phyloP scores from a whole-genome alignment of 495 filamentous ascomycete genomes.

The Tirmania nivea region DNA sequence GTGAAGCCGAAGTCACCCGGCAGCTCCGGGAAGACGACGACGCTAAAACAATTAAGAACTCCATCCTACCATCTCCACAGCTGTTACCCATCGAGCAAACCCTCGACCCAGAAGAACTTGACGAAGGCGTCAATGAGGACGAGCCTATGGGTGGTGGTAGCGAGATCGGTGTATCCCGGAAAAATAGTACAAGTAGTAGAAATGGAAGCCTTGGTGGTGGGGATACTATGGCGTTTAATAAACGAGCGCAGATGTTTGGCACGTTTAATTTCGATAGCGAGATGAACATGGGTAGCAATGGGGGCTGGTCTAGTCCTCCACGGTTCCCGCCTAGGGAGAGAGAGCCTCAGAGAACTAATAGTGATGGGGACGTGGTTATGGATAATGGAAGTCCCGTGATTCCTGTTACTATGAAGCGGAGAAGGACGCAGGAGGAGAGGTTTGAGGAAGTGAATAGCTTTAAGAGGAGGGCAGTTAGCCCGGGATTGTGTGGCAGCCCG shows the following conservation, averaged over 20 bases:
- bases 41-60: conserved; percentile 23
- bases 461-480: conserved; percentile 84
- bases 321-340: not conserved
- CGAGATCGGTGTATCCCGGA: too few species aligned
- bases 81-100: conserved; percentile 20
- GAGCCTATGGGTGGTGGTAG: conserved; percentile 8
- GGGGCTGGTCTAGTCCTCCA: not conserved
- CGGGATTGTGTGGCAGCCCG: conserved; percentile 48
- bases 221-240: not conserved
- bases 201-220: not conserved
- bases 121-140: conserved; percentile 14
- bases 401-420: not conserved
- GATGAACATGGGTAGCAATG: not conserved
- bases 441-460: conserved; percentile 65
- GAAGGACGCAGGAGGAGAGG: conserved; percentile 43
- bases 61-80: conserved; percentile 30
- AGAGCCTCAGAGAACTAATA: not conserved
- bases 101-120: conserved; percentile 5
- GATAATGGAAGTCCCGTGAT: not conserved
- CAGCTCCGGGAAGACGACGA: conserved; percentile 54
- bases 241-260: not conserved
- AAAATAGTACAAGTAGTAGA: not conserved
- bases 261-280: not conserved
- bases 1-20: conserved; percentile 83
- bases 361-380: not conserved